Evolutionary conservation across 768 basidiomycete genomes (phyloP).

Genomic region (Suillus fuscotomentosus): DNA sequence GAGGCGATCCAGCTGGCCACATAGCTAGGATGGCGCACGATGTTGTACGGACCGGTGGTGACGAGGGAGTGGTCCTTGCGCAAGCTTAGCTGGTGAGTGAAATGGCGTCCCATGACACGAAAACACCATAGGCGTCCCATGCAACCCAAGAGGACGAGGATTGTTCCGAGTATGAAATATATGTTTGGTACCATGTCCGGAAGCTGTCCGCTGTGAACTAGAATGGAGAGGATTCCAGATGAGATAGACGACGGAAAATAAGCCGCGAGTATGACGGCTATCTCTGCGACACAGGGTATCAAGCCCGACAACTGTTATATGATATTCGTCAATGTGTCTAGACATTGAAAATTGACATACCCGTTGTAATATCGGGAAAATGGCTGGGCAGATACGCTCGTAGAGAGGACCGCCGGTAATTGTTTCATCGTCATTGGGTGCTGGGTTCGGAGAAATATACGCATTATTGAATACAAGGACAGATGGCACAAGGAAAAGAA

Average conservation of each 20-base stretch:
- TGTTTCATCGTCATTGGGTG: conserved; percentile 21
- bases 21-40: conserved; percentile 38
- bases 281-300: conserved; percentile 28
- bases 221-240: conserved; percentile 18
- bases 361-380: conserved; percentile 22
- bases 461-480: conserved; percentile 27
- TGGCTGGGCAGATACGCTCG: conserved; percentile 19
- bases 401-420: conserved; percentile 19
- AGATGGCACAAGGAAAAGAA: conserved; percentile 23
- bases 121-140: conserved; percentile 38
- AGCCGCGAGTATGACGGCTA: conserved; percentile 18
- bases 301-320: conserved; percentile 22
- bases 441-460: conserved; percentile 20
- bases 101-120: conserved; percentile 30
- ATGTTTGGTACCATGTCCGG: conserved; percentile 21
- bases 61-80: conserved; percentile 29
- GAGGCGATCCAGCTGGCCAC: conserved; percentile 20
- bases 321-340: conserved; percentile 7
- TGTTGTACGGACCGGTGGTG: conserved; percentile 33
- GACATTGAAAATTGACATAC: conserved; percentile 10
- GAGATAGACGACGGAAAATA: conserved; percentile 17
- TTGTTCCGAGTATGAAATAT: conserved; percentile 30
- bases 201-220: conserved; percentile 17
- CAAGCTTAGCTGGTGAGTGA: conserved; percentile 35
- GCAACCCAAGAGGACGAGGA: conserved; percentile 26